These are phyloP conservation scores for Solanum pimpinellifolium DNA, from an alignment of 257 asterid genomes.

Conservation along the genomic window DNA sequence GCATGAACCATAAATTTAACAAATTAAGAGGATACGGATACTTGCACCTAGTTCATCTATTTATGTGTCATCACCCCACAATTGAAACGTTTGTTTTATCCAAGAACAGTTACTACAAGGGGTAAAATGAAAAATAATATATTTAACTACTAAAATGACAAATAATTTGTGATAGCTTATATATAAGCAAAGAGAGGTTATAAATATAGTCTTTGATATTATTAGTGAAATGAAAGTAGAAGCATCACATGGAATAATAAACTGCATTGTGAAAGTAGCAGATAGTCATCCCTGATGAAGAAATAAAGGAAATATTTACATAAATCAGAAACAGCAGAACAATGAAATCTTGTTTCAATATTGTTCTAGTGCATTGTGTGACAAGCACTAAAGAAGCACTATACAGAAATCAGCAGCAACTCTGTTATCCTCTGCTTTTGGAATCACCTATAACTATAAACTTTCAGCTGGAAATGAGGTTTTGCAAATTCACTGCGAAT, in stretches of 20 bases:
- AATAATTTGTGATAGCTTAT: neutral
- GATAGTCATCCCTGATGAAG: neutral
- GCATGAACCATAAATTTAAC: neutral
- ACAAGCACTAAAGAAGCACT: neutral
- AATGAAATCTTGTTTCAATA: neutral
- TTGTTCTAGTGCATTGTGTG: neutral
- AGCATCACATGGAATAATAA: neutral
- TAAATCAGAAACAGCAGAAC: constrained; percentile 8
- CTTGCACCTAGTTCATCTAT: neutral
- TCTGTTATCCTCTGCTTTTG: neutral
- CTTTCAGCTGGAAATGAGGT: neutral
- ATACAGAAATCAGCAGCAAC: neutral
- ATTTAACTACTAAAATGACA: neutral
- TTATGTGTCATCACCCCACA: neutral
- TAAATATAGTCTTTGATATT: neutral
- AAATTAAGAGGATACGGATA: neutral
- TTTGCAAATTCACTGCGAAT: neutral
- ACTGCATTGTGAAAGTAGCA: neutral
- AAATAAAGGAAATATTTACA: constrained; percentile 21
- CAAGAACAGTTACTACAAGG: neutral
- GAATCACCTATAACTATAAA: neutral
- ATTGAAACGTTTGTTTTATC: neutral
- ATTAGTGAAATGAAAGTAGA: neutral
- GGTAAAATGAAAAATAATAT: too few relatives aligned
- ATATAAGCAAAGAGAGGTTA: neutral